These are phyloP conservation scores for Cystoderma amianthinum DNA, from an alignment of 768 basidiomycete species.

Conservation along the genomic window DNA sequence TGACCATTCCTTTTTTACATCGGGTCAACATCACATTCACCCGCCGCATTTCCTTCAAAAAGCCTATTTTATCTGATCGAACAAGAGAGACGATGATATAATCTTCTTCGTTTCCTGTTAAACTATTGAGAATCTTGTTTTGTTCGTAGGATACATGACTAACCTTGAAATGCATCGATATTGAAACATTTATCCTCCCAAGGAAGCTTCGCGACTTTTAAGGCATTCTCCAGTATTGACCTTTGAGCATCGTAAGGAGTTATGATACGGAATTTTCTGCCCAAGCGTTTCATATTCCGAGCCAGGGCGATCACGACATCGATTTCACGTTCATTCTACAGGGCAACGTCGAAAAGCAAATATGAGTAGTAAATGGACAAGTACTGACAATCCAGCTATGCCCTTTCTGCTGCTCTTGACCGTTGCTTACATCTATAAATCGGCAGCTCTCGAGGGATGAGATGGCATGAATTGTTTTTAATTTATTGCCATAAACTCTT, in stretches of 20 bases:
- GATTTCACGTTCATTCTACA: constrained; percentile 50
- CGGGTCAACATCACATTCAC: constrained; percentile 75
- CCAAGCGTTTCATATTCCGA: constrained; percentile 27
- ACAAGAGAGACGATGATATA: constrained; percentile 70
- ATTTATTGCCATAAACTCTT: constrained; percentile 44
- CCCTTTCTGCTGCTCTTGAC: constrained; percentile 21
- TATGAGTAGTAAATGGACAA: background rate
- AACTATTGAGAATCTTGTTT: no score
- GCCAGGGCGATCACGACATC: constrained; percentile 39
- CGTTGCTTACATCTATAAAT: constrained; percentile 45
- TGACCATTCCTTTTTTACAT: constrained; percentile 63
- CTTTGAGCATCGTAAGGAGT: constrained; percentile 76
- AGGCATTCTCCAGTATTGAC: constrained; percentile 35
- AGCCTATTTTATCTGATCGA: constrained; percentile 55
- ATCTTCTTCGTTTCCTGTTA: constrained; percentile 70
- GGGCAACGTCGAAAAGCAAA: constrained; percentile 1
- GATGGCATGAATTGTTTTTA: constrained; percentile 39
- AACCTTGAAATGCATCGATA: constrained; percentile 76
- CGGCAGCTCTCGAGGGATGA: constrained; percentile 31
- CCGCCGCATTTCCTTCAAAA: constrained; percentile 49
- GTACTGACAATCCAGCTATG: constrained; percentile 29
- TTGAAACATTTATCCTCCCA: constrained; percentile 67
- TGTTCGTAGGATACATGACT: constrained; percentile 3
- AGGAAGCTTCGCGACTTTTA: constrained; percentile 36
- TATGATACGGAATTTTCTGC: constrained; percentile 48